Evolutionary conservation across 73 alveolate species (phyloP).

Genomic region (Stentor roeselii): DNA sequence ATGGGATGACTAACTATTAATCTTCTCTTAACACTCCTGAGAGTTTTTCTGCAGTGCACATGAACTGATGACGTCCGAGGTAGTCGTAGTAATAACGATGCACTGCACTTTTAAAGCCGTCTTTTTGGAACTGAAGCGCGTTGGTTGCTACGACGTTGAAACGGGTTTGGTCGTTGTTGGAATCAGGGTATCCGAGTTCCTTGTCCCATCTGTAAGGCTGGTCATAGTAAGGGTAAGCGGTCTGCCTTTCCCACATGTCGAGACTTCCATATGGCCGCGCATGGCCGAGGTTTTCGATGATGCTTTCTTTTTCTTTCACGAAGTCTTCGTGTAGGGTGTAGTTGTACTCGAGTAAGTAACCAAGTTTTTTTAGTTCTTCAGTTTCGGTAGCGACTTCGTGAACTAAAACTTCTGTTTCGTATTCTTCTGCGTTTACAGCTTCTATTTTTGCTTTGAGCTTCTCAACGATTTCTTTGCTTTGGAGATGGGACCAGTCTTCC

Average conservation of each 20-base stretch:
- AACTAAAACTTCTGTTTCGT: constrained; percentile 6
- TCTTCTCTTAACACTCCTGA: constrained; percentile 22
- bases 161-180: constrained; percentile 13
- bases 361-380: constrained; percentile 8
- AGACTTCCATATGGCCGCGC: not conserved
- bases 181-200: constrained; percentile 1
- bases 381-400: constrained; percentile 16
- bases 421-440: constrained; percentile 9
- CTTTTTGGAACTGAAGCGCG: constrained; percentile 25
- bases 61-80: constrained; percentile 24
- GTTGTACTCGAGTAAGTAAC: not conserved
- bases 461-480: not conserved
- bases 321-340: not conserved
- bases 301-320: constrained; percentile 14
- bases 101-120: constrained; percentile 5
- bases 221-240: not conserved
- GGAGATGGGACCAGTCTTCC: constrained; percentile 23
- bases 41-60: constrained; percentile 27
- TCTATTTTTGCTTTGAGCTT: constrained; percentile 22
- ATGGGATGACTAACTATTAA: too few species aligned
- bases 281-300: constrained; percentile 24
- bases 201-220: constrained; percentile 19
- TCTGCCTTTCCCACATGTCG: constrained; percentile 12
- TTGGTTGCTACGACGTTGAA: not conserved
- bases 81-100: constrained; percentile 22